Conservation (phyloP, 169 alveolate genomes). For the Plasmodium chabaudi region DNA sequence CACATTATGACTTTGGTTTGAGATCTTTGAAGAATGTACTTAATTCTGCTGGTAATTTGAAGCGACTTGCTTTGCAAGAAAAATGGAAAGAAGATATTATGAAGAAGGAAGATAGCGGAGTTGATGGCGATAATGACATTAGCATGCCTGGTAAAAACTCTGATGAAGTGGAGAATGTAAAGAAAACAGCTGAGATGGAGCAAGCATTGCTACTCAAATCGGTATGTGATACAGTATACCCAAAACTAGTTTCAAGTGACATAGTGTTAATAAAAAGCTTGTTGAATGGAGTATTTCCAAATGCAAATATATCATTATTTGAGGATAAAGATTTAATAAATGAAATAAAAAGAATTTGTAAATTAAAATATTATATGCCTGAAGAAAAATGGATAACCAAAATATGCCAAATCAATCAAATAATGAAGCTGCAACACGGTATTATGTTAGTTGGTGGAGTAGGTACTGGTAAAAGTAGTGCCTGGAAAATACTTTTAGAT, state of each 20-base stretch:
- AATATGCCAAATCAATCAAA: conserved; percentile 93
- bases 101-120: conserved; percentile 83
- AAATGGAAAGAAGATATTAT: conserved; percentile 84
- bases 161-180: neutral
- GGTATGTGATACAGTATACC: conserved; percentile 96
- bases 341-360: conserved; percentile 88
- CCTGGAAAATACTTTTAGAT: conserved; percentile 90
- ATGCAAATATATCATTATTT: conserved; percentile 91
- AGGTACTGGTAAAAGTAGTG: conserved; percentile 95
- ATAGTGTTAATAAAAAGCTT: conserved; percentile 92
- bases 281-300: conserved; percentile 97
- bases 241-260: conserved; percentile 97
- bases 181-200: conserved; percentile 89
- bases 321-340: conserved; percentile 92
- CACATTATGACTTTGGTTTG: conserved; percentile 99
- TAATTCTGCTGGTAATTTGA: conserved; percentile 95
- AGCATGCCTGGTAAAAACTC: neutral
- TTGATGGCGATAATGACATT: conserved; percentile 34
- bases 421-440: conserved; percentile 96
- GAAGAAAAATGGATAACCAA: conserved; percentile 92
- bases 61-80: conserved; percentile 88
- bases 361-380: conserved; percentile 88
- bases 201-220: conserved; percentile 93
- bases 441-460: conserved; percentile 98
- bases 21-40: conserved; percentile 96